Evolutionary conservation across 2,329 filamentous ascomycete species (phyloP).

Genomic region (Pseudodiploospora longispora): DNA sequence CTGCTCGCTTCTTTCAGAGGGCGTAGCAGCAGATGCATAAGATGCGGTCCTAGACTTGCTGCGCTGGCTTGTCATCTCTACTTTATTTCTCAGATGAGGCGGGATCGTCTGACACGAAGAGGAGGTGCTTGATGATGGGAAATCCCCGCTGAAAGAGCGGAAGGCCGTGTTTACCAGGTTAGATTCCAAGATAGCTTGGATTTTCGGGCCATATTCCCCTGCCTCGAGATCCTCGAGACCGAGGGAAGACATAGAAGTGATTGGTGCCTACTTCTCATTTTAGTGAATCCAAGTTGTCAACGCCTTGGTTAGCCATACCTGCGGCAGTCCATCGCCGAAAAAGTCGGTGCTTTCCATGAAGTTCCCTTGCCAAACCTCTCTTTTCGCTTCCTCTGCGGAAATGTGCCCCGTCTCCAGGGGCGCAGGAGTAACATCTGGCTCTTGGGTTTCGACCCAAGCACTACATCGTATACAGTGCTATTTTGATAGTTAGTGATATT

Average conservation of each 20-base stretch:
- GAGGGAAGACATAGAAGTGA: conserved; percentile 15
- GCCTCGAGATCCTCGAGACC: conserved; percentile 11
- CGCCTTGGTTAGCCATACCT: conserved; percentile 9
- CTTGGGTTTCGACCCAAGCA: conserved; percentile 29
- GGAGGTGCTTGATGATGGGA: too few species aligned
- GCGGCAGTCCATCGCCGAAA: conserved; percentile 14
- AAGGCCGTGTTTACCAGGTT: too few species aligned
- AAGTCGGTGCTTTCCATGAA: conserved; percentile 16
- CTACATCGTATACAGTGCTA: conserved; percentile 27
- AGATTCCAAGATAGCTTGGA: too few species aligned
- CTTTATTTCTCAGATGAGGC: too few species aligned
- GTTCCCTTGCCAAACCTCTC: conserved; percentile 6
- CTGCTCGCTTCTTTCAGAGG: too few species aligned
- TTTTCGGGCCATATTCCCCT: too few species aligned
- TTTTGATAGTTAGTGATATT: neutral
- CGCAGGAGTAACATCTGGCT: conserved; percentile 21
- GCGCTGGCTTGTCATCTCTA: too few species aligned
- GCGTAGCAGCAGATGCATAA: too few species aligned
- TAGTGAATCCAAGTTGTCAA: neutral
- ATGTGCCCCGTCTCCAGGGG: conserved; percentile 25
- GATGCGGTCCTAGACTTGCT: too few species aligned
- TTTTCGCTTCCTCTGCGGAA: conserved; percentile 20
- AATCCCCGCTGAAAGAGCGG: too few species aligned
- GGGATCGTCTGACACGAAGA: too few species aligned
- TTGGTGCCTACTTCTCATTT: conserved; percentile 17